Base-by-base conservation (phyloP, 495 filamentous ascomycete species). In the Xylaria intraflava region DNA sequence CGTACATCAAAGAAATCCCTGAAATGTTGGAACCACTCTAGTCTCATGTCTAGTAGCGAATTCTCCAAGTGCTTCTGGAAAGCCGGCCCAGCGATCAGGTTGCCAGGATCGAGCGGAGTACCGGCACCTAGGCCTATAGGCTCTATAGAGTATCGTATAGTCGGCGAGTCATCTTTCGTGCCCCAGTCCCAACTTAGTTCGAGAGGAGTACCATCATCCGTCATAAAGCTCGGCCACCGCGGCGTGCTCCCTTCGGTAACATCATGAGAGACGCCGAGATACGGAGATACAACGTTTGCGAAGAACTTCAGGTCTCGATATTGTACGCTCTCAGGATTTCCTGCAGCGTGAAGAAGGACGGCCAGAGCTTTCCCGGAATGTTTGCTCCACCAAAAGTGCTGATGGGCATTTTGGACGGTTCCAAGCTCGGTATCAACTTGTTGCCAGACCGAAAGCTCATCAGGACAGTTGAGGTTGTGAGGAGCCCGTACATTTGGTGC, bases 141-240 rank as follows among this genome's bases (percentile, higher is more conserved):
- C 42, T 73, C 69, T 22, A 70, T 53, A 5, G 57, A 57, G 43
- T 60, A 71, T 9, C 69, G 61, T 20, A 71, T 55, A 12, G 39
- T 61, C 1, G 48, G 48, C 9, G 48, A 17, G 22, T 22, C 17
- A 23, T 51, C 48, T 17, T 20, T 29, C 8, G 48, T 51, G 17
- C 48, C 20, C 68, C 67, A 72, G 46, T 56, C 59, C 67, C 66
- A 69, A 47, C 69, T 72, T 22, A 68, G 50, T 53, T 71, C 69
- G 42, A 71, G 61, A 8, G 69, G 69, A 6, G 55, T 62, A 49
- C 57, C 44, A 45, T 72, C 67, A 51, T 72, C 69, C 7, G 65
- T 72, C 65, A 69, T 71, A 50, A 68, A 72, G 50, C 69, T 71
- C 16, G 51, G 49, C 69, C 69, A 72, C 33, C n/a, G 35, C 7